A percentile compares a stretch with the other conserved stretches of the same genome.
phyloP scores from a whole-genome alignment of 129 eudicot genomes.

The Rutidosis leptorrhynchoides region DNA sequence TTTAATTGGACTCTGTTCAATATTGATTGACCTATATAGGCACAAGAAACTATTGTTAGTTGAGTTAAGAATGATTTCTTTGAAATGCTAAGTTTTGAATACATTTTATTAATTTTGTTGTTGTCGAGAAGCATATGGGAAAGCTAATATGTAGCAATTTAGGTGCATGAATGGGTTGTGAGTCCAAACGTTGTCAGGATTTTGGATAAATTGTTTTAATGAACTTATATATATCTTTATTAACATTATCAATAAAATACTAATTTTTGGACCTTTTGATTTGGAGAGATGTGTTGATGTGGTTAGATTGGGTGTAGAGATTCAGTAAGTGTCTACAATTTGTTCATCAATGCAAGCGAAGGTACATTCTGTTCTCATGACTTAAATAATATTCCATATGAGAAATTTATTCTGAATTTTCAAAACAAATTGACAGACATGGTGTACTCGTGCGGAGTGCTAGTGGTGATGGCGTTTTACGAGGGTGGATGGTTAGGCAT shows the following conservation, averaged over 20 bases:
- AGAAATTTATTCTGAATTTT: slow-evolving; percentile 56
- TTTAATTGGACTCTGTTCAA: no score
- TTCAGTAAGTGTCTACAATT: slow-evolving; percentile 35
- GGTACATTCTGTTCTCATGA: slow-evolving; percentile 20
- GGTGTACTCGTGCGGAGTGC: slow-evolving; percentile 42
- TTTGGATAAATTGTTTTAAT: slow-evolving; percentile 42
- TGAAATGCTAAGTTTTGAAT: neutral
- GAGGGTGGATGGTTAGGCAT: slow-evolving; percentile 71
- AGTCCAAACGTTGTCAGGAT: slow-evolving; percentile 91
- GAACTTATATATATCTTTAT: neutral
- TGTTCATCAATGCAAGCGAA: slow-evolving; percentile 41
- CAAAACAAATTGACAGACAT: slow-evolving; percentile 63
- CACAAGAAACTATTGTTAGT: slow-evolving; percentile 94
- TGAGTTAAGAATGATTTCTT: slow-evolving; percentile 59
- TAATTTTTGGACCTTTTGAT: neutral
- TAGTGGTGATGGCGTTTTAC: slow-evolving; percentile 69
- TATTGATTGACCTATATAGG: slow-evolving; percentile 95
- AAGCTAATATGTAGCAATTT: slow-evolving; percentile 93
- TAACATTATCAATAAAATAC: neutral
- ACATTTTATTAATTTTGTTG: slow-evolving; percentile 11
- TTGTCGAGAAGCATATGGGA: slow-evolving; percentile 69
- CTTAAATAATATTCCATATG: slow-evolving; percentile 61
- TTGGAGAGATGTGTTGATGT: slow-evolving; percentile 79
- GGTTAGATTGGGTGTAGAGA: slow-evolving; percentile 38
- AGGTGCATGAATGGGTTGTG: slow-evolving; percentile 98